These are phyloP conservation scores for Hypoxylon sp. DNA, from an alignment of 2,329 filamentous ascomycete species.

Conservation along the genomic window DNA sequence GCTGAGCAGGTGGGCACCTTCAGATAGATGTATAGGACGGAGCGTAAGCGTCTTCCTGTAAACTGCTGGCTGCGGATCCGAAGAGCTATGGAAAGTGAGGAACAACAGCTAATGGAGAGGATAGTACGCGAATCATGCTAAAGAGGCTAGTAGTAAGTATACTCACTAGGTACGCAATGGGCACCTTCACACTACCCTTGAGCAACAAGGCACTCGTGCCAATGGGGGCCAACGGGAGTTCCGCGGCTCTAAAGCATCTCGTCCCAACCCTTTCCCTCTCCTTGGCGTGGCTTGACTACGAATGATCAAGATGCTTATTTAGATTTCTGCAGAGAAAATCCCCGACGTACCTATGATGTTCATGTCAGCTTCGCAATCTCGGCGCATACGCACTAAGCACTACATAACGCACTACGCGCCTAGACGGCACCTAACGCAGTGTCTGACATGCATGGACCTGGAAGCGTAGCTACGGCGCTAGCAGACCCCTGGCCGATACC, in stretches of 20 bases:
- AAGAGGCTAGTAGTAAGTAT: constrained; percentile 58
- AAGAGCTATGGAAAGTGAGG: not conserved
- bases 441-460: constrained; percentile 44
- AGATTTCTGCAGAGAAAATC: constrained; percentile 54
- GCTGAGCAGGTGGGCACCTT: constrained; percentile 66
- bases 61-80: not conserved
- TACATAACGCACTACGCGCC: constrained; percentile 22
- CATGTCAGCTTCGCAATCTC: constrained; percentile 52
- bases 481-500: constrained; percentile 66
- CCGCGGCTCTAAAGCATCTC: not conserved
- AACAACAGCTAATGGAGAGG: constrained; percentile 3
- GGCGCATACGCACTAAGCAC: constrained; percentile 8
- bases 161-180: not conserved
- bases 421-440: constrained; percentile 17
- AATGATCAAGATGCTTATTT: constrained; percentile 14
- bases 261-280: not conserved
- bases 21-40: constrained; percentile 69
- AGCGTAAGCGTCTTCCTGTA: constrained; percentile 56
- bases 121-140: constrained; percentile 55
- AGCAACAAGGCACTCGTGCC: not conserved
- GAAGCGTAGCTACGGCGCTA: constrained; percentile 67
- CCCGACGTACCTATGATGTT: constrained; percentile 69
- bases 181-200: not conserved
- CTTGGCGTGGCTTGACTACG: constrained; percentile 1
- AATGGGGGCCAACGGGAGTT: constrained; percentile 8